phyloP scores from a whole-genome alignment of 495 filamentous ascomycete species.

The Chaetomium cochliodes region DNA sequence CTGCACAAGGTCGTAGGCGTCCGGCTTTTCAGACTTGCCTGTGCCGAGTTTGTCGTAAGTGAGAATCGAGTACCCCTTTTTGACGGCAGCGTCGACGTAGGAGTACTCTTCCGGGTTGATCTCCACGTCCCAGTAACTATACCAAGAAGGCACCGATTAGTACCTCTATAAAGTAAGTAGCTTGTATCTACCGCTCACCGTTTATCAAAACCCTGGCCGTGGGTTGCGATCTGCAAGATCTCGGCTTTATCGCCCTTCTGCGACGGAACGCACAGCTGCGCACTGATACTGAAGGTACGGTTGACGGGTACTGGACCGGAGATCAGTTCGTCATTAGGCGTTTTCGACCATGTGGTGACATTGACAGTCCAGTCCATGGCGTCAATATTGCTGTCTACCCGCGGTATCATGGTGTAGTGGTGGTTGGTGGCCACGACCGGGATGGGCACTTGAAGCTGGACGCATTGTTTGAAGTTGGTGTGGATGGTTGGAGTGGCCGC shows the following conservation, averaged over 20 bases:
- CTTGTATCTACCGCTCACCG: background rate
- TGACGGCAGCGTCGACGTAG: conserved; percentile 7
- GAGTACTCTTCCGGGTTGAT: conserved; percentile 5
- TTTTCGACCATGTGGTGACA: background rate
- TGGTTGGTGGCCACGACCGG: conserved; percentile 2
- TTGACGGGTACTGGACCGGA: background rate
- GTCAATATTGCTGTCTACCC: conserved; percentile 8
- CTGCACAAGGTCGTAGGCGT: conserved; percentile 2
- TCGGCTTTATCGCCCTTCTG: background rate
- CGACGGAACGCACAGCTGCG: conserved; percentile 9
- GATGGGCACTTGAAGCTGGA: conserved; percentile 2
- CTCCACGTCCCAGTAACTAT: conserved; percentile 3
- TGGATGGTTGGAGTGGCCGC: background rate
- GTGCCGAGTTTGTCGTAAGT: background rate
- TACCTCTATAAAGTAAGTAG: background rate
- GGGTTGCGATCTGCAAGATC: conserved; percentile 4
- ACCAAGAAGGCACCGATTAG: background rate
- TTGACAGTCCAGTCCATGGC: conserved; percentile 9
- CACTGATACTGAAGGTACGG: background rate
- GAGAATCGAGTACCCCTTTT: conserved; percentile 7
- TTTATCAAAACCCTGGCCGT: background rate
- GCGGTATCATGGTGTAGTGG: conserved; percentile 1
- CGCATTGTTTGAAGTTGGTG: conserved; percentile 1
- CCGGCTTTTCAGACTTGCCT: background rate
- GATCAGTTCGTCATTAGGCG: background rate